phyloP scores from a whole-genome alignment of 192 early-diverging fungal species.

The Backusella morwellensis region DNA sequence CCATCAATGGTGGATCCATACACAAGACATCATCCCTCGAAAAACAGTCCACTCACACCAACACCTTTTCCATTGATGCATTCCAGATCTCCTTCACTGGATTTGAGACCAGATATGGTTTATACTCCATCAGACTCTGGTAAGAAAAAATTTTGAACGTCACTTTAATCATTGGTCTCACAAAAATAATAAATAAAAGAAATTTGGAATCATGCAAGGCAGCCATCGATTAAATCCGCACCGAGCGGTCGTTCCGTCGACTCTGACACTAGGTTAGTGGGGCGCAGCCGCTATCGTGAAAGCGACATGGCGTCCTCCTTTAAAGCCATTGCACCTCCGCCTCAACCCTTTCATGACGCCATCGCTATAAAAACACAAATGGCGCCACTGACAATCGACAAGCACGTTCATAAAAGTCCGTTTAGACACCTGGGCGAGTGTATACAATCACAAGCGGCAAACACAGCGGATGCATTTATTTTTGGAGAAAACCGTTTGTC shows the following conservation, averaged over 20 bases:
- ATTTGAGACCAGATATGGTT: background rate
- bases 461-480: conserved; percentile 35
- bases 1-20: background rate
- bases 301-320: conserved; percentile 27
- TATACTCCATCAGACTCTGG: background rate
- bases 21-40: background rate
- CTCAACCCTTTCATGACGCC: conserved; percentile 10
- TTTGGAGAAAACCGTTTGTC: conserved; percentile 27
- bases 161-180: background rate
- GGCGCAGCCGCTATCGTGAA: conserved; percentile 23
- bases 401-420: conserved; percentile 38
- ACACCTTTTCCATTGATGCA: background rate
- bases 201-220: background rate
- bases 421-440: conserved; percentile 68
- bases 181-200: background rate
- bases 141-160: background rate
- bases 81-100: background rate
- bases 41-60: background rate
- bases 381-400: conserved; percentile 45
- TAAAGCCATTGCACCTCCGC: conserved; percentile 32
- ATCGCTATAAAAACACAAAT: conserved; percentile 44
- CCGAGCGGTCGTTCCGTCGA: background rate
- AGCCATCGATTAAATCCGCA: background rate
- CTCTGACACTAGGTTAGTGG: background rate
- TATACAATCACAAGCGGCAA: conserved; percentile 57